Evolutionary conservation across 345 rosid species (phyloP).

Genomic region (Gossypium anomalum): DNA sequence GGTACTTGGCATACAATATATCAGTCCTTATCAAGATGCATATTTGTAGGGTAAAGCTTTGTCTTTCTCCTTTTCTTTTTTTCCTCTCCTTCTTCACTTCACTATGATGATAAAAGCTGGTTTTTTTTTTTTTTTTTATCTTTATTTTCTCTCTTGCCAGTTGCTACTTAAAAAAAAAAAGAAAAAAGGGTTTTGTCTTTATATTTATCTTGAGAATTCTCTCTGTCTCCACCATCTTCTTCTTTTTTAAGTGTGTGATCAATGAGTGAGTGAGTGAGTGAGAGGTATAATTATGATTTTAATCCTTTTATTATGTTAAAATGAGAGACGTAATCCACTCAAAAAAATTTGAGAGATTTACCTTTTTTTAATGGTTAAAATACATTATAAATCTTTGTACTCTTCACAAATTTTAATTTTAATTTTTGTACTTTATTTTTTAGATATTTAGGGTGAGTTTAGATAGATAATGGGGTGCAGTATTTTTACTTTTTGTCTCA

Average conservation of each 20-base stretch:
- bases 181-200: neutral
- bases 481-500: too few relatives aligned
- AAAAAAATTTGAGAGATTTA: too few relatives aligned
- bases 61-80: neutral
- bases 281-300: too few relatives aligned
- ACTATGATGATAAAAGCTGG: conserved; percentile 6
- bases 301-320: too few relatives aligned
- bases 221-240: neutral
- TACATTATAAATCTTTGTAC: too few relatives aligned
- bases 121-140: neutral
- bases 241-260: neutral
- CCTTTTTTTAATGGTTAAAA: too few relatives aligned
- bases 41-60: conserved; percentile 20
- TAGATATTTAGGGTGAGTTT: too few relatives aligned
- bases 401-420: too few relatives aligned
- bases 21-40: conserved; percentile 12
- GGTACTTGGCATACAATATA: neutral
- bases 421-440: too few relatives aligned
- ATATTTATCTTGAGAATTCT: neutral
- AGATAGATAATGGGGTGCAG: fast-evolving
- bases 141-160: conserved; percentile 7
- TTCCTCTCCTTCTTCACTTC: neutral
- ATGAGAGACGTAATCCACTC: too few relatives aligned
- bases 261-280: neutral
- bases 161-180: conserved; percentile 3